Conservation (phyloP, 208 protist genomes). For the Leishmania tropica region DNA sequence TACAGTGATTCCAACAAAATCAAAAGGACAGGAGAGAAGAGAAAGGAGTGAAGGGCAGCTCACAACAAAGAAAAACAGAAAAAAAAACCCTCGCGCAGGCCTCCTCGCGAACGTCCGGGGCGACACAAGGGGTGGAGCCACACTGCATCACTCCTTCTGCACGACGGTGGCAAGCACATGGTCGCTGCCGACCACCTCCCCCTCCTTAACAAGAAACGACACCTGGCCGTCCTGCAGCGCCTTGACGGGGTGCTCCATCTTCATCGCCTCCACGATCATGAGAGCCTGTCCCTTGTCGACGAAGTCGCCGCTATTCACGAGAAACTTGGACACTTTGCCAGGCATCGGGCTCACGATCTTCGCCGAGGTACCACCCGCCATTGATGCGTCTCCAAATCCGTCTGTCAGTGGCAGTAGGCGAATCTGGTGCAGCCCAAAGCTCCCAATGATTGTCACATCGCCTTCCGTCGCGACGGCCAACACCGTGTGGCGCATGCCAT, state of each 20-base stretch:
- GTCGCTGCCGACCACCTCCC: slow-evolving; percentile 40
- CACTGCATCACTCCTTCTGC: neutral
- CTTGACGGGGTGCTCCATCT: slow-evolving; percentile 94
- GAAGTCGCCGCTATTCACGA: slow-evolving; percentile 69
- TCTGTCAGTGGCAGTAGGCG: slow-evolving; percentile 26
- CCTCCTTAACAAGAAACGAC: slow-evolving; percentile 49
- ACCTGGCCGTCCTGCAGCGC: slow-evolving; percentile 53
- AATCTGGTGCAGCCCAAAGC: slow-evolving; percentile 29
- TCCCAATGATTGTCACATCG: slow-evolving; percentile 30
- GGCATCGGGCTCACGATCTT: slow-evolving; percentile 93
- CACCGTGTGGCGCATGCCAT: slow-evolving; percentile 29
- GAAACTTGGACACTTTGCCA: slow-evolving; percentile 87
- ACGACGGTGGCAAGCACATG: slow-evolving; percentile 35
- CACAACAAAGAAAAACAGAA: slow-evolving; percentile 9
- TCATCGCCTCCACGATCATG: slow-evolving; percentile 96
- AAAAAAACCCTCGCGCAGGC: neutral
- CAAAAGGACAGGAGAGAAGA: neutral
- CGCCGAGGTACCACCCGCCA: slow-evolving; percentile 93
- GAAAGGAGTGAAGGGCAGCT: neutral
- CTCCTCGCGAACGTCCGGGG: neutral
- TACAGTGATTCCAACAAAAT: neutral
- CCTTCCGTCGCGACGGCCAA: slow-evolving; percentile 35
- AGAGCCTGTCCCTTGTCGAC: slow-evolving; percentile 89
- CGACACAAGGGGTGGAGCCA: neutral
- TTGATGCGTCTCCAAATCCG: slow-evolving; percentile 55